Conservation (phyloP, 148 eudicot genomes). For the Rhododendron kiyosumense region DNA sequence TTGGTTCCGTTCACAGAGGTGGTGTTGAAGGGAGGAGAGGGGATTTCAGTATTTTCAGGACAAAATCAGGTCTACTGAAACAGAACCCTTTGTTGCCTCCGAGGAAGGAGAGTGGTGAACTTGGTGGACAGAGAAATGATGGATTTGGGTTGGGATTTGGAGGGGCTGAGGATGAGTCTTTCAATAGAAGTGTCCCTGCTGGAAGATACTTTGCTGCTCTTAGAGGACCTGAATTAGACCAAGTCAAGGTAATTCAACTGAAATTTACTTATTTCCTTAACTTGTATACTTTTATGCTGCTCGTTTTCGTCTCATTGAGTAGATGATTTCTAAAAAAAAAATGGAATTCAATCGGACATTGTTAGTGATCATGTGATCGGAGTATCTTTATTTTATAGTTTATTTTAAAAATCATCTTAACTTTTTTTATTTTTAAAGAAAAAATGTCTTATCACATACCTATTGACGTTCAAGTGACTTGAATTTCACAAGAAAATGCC, state of each 20-base stretch:
- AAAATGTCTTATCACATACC: background rate
- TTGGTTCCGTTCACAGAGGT: constrained; percentile 34
- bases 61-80: constrained; percentile 60
- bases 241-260: constrained; percentile 70
- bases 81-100: constrained; percentile 61
- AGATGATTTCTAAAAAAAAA: background rate
- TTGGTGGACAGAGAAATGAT: constrained; percentile 17
- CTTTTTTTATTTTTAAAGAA: background rate
- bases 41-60: constrained; percentile 71
- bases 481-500: background rate
- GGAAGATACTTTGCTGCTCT: constrained; percentile 99
- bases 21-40: constrained; percentile 34
- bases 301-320: background rate
- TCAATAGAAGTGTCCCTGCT: constrained; percentile 76
- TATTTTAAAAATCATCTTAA: background rate
- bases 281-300: background rate
- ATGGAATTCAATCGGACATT: background rate
- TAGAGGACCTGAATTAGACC: constrained; percentile 86
- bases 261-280: background rate
- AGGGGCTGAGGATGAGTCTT: constrained; percentile 39
- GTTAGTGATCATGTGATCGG: background rate
- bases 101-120: constrained; percentile 30
- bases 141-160: constrained; percentile 14
- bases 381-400: background rate
- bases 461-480: background rate